Evolutionary conservation across 2,329 filamentous ascomycete genomes (phyloP).

Genomic region (Cladosporium sp.): DNA sequence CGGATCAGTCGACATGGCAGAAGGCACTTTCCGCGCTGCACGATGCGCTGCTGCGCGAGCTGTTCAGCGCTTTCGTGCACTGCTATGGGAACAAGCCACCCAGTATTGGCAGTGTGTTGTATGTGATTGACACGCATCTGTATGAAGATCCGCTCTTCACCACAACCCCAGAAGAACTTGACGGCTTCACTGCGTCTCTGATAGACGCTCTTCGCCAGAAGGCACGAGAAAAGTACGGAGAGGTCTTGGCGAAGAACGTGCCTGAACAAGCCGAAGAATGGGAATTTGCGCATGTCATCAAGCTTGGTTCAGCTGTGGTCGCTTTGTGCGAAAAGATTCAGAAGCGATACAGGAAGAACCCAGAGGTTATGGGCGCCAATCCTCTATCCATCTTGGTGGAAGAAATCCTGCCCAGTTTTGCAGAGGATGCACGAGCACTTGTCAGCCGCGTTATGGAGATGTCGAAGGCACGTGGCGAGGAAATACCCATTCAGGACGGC

Average conservation of each 20-base stretch:
- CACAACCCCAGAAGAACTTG: conserved; percentile 66
- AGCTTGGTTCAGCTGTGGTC: conserved; percentile 81
- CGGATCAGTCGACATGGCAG: conserved; percentile 62
- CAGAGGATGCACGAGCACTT: conserved; percentile 83
- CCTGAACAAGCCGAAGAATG: conserved; percentile 78
- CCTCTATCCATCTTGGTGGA: conserved; percentile 72
- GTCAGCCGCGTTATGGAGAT: conserved; percentile 77
- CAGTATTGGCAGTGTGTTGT: conserved; percentile 75
- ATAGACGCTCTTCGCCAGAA: conserved; percentile 70
- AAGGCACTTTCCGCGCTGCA: conserved; percentile 73
- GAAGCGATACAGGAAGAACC: conserved; percentile 86
- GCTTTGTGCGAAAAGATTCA: conserved; percentile 85
- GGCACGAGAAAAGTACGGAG: conserved; percentile 76
- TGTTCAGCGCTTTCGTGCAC: conserved; percentile 83
- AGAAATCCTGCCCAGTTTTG: conserved; percentile 85
- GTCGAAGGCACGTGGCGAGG: conserved; percentile 66
- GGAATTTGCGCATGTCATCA: conserved; percentile 88
- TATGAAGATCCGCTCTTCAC: conserved; percentile 75
- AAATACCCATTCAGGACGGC: conserved; percentile 85
- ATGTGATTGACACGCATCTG: conserved; percentile 78
- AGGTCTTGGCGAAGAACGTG: conserved; percentile 75
- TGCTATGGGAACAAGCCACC: conserved; percentile 89
- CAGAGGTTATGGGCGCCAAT: conserved; percentile 78
- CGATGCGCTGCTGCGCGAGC: conserved; percentile 78
- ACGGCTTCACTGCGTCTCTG: conserved; percentile 71